Evolutionary conservation across 768 basidiomycete species (phyloP).

Genomic region (Mycena rosella): DNA sequence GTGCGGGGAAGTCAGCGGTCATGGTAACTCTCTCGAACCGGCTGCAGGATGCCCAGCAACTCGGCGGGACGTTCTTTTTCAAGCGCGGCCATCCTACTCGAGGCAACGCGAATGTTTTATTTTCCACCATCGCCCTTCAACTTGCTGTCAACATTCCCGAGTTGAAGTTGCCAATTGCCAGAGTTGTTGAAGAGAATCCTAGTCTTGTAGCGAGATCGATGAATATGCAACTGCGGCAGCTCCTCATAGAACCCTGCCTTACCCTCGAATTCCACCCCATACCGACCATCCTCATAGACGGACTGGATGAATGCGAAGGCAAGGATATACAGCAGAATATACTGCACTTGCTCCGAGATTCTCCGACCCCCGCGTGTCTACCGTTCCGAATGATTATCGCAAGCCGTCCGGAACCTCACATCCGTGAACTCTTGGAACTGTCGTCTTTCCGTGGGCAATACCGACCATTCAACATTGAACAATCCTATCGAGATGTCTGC

Average conservation of each 20-base stretch:
- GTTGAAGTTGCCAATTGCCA: neutral
- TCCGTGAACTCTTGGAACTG: neutral
- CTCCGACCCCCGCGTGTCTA: neutral
- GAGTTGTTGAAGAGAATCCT: neutral
- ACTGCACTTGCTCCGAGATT: neutral
- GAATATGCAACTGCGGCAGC: neutral
- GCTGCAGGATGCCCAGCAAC: neutral
- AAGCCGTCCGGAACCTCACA: neutral
- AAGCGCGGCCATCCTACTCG: neutral
- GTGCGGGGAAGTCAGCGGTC: neutral
- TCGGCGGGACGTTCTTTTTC: neutral
- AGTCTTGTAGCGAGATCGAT: neutral
- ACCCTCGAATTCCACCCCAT: neutral
- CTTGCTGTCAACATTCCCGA: neutral
- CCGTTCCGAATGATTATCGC: neutral
- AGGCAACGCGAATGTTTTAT: neutral
- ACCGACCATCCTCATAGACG: neutral
- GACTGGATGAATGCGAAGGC: neutral
- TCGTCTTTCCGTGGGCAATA: neutral
- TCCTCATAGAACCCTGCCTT: neutral
- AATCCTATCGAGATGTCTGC: neutral
- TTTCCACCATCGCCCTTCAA: neutral
- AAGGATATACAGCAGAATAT: neutral
- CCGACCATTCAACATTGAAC: neutral
- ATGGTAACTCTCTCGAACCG: neutral